phyloP scores from a whole-genome alignment of 768 basidiomycete genomes.

The Chalciporus sphaerocephalus region DNA sequence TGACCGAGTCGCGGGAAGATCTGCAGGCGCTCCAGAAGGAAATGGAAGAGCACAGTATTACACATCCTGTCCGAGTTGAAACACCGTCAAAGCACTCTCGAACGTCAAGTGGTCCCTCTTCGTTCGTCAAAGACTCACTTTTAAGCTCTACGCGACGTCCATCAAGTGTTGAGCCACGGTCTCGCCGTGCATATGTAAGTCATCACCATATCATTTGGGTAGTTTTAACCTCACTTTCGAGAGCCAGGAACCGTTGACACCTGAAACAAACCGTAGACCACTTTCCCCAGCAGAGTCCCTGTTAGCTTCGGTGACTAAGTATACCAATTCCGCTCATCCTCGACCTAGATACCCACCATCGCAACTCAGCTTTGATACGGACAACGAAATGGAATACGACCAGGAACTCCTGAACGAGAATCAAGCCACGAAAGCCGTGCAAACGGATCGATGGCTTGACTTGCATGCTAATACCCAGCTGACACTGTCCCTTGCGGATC shows the following conservation, averaged over 20 bases:
- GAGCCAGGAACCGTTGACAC: slow-evolving; percentile 42
- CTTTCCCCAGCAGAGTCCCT: slow-evolving; percentile 40
- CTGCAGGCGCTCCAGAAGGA: slow-evolving; percentile 65
- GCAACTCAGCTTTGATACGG: slow-evolving; percentile 42
- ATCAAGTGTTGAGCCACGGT: slow-evolving; percentile 33
- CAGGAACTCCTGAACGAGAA: slow-evolving; percentile 29
- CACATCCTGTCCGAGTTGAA: slow-evolving; percentile 38
- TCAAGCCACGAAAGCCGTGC: slow-evolving; percentile 61
- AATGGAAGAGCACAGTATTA: slow-evolving; percentile 64
- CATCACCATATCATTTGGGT: not conserved
- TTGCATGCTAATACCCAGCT: slow-evolving; percentile 31
- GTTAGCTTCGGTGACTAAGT: slow-evolving; percentile 23
- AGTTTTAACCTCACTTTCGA: slow-evolving; percentile 5
- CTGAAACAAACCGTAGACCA: slow-evolving; percentile 40
- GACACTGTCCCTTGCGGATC: slow-evolving; percentile 32
- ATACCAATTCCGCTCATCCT: slow-evolving; percentile 23
- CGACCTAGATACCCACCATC: slow-evolving; percentile 24
- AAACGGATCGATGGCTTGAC: slow-evolving; percentile 51
- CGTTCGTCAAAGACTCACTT: slow-evolving; percentile 39
- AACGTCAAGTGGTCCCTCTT: slow-evolving; percentile 42
- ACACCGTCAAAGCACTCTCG: slow-evolving; percentile 38
- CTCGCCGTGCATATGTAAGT: slow-evolving; percentile 33
- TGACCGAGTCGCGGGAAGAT: slow-evolving; percentile 77
- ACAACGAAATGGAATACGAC: slow-evolving; percentile 35
- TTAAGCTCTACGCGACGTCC: slow-evolving; percentile 30